phyloP scores from a whole-genome alignment of 192 early-diverging fungal genomes.

The Pilaira anomala region DNA sequence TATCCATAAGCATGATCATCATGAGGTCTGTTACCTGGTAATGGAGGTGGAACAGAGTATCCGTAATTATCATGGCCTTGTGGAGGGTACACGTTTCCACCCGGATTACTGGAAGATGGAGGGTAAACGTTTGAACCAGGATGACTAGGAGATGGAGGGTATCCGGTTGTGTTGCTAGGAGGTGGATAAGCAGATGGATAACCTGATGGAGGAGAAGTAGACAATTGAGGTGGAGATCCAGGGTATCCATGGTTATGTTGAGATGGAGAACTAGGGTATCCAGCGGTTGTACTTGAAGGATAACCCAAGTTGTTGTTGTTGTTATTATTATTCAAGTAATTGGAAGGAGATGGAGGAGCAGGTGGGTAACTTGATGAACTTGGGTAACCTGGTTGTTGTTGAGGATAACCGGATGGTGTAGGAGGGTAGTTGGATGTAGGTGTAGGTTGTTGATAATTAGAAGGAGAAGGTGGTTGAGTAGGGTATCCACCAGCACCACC shows the following conservation, averaged over 20 bases:
- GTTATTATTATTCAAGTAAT: not conserved
- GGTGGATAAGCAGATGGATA: not conserved
- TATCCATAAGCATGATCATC: too few species aligned
- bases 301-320: not conserved
- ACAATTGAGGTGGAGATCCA: not conserved
- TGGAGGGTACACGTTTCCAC: too few species aligned
- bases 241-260: not conserved
- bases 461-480: conserved; percentile 3
- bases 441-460: not conserved
- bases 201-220: not conserved
- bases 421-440: conserved; percentile 6
- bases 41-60: not conserved
- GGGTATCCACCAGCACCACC: not conserved
- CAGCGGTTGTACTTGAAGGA: not conserved
- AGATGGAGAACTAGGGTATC: not conserved
- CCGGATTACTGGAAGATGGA: too few species aligned
- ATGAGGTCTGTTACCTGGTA: not conserved
- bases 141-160: too few species aligned
- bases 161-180: too few species aligned
- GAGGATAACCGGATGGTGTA: conserved; percentile 22
- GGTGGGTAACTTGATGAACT: not conserved
- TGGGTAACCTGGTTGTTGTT: not conserved
- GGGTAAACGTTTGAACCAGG: too few species aligned
- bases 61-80: too few species aligned
- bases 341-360: not conserved